Evolutionary conservation across 108 stramenopile genomes (phyloP).

Genomic region (Parmales sp.): DNA sequence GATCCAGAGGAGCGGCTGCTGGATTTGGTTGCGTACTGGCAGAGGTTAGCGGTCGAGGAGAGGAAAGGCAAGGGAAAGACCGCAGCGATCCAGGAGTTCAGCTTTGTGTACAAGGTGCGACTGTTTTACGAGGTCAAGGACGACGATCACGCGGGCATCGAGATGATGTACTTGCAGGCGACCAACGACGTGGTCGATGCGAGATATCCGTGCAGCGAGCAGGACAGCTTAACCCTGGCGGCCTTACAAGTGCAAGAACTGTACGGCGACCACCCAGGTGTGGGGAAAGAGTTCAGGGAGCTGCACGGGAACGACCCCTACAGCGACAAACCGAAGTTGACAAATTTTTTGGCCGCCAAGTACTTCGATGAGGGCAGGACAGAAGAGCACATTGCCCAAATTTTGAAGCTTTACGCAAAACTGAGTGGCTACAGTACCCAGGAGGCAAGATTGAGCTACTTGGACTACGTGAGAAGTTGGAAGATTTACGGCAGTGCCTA

Average conservation of each 20-base stretch:
- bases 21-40: slow-evolving; percentile 32
- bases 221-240: slow-evolving; percentile 19
- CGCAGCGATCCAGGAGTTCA: slow-evolving; percentile 8
- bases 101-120: slow-evolving; percentile 26
- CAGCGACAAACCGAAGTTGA: background rate
- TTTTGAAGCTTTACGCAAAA: slow-evolving; percentile 20
- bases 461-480: slow-evolving; percentile 22
- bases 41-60: slow-evolving; percentile 12
- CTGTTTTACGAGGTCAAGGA: slow-evolving; percentile 22
- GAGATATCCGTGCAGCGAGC: slow-evolving; percentile 27
- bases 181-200: slow-evolving; percentile 24
- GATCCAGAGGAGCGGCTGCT: slow-evolving; percentile 28
- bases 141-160: slow-evolving; percentile 12
- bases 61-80: slow-evolving; percentile 8
- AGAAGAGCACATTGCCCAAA: slow-evolving; percentile 13
- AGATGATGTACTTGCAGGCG: slow-evolving; percentile 26
- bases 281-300: background rate
- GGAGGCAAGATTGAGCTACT: slow-evolving; percentile 14
- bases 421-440: slow-evolving; percentile 17
- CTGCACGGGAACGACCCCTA: background rate
- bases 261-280: slow-evolving; percentile 8
- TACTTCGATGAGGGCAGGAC: background rate
- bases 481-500: slow-evolving; percentile 32
- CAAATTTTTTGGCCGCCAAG: background rate
- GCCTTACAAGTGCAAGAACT: slow-evolving; percentile 21